phyloP scores from a whole-genome alignment of 495 filamentous ascomycete genomes.

The Penicillium lagena region DNA sequence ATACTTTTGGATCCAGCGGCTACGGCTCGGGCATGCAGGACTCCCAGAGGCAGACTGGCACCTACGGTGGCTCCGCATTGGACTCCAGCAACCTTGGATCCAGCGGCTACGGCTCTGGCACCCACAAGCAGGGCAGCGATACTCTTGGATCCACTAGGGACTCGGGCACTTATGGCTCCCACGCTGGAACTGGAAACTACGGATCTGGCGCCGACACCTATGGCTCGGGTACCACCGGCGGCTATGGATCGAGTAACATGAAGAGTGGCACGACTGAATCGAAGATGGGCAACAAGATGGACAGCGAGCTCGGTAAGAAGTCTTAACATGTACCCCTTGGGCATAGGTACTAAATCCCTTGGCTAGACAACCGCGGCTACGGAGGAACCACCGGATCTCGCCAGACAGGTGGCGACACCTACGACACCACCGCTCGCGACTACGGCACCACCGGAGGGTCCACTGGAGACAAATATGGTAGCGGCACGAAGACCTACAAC shows the following conservation, averaged over 20 bases:
- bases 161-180: neutral
- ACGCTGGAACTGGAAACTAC: constrained; percentile 6
- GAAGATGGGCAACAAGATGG: constrained; percentile 32
- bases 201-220: constrained; percentile 7
- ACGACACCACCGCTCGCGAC: neutral
- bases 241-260: constrained; percentile 5
- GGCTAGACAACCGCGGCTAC: constrained; percentile 1
- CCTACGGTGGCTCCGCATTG: too few relatives aligned
- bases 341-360: neutral
- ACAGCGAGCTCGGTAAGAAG: constrained; percentile 16
- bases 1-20: neutral
- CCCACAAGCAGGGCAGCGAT: too few relatives aligned
- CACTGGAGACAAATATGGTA: constrained; percentile 4
- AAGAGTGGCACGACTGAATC: constrained; percentile 10
- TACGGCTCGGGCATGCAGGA: constrained; percentile 1
- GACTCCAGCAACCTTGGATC: too few relatives aligned
- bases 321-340: neutral
- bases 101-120: too few relatives aligned
- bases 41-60: too few relatives aligned
- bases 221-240: constrained; percentile 11
- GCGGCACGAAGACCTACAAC: constrained; percentile 5
- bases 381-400: neutral
- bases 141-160: neutral
- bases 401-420: neutral
- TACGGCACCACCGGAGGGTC: constrained; percentile 2